These are phyloP conservation scores for Candolleomyces aberdarensis DNA, from an alignment of 768 basidiomycete genomes.

Conservation along the genomic window DNA sequence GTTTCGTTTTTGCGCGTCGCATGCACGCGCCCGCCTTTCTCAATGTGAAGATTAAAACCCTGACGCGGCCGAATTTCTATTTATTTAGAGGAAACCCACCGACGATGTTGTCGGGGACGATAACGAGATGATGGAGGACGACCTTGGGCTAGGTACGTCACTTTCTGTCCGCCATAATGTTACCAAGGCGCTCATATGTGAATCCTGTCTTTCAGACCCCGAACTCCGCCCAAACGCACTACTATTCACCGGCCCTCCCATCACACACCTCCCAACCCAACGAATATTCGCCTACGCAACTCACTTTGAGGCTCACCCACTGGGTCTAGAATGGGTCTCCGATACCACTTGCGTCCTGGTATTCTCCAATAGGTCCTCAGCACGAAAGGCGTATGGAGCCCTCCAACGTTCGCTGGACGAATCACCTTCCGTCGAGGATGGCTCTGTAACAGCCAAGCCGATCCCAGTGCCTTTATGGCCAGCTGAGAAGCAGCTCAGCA, in stretches of 20 bases:
- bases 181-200: not conserved
- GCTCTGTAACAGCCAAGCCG: conserved; percentile 59
- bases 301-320: conserved; percentile 70
- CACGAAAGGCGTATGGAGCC: conserved; percentile 45
- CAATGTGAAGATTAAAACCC: not conserved
- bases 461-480: conserved; percentile 78
- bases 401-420: conserved; percentile 54
- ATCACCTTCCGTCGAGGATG: conserved; percentile 34
- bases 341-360: conserved; percentile 81
- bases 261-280: conserved; percentile 70
- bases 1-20: too few relatives aligned
- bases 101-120: conserved; percentile 21
- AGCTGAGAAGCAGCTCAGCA: conserved; percentile 72
- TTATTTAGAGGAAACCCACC: not conserved
- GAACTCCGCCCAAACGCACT: conserved; percentile 62
- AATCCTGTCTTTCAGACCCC: conserved; percentile 32
- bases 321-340: conserved; percentile 84
- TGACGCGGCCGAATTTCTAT: not conserved
- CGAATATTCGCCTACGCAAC: conserved; percentile 81
- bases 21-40: not conserved
- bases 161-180: not conserved
- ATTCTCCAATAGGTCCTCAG: conserved; percentile 54
- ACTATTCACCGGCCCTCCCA: conserved; percentile 68
- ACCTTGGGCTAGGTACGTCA: conserved; percentile 27
- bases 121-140: conserved; percentile 26